A percentile compares a stretch with the other conserved stretches of the same genome.
Conservation (phyloP, 805 yeast genomes). For the Wickerhamomyces ciferrii region DNA sequence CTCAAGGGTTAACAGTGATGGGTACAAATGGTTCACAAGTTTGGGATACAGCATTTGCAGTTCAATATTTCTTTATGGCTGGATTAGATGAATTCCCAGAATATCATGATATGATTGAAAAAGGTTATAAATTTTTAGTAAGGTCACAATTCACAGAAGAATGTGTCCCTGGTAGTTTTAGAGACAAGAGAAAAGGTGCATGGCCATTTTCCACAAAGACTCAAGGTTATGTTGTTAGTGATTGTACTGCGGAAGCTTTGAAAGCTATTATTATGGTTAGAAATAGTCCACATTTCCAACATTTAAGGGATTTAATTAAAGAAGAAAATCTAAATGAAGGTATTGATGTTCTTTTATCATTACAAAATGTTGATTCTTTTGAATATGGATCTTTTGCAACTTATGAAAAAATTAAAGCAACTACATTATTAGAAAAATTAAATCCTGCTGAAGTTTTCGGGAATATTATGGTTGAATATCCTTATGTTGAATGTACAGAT, state of each 20-base stretch:
- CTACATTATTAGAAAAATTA: conserved; percentile 66
- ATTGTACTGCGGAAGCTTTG: conserved; percentile 93
- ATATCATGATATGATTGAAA: conserved; percentile 56
- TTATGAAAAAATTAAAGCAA: conserved; percentile 81
- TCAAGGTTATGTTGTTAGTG: conserved; percentile 96
- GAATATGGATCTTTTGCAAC: conserved; percentile 92
- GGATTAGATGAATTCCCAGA: conserved; percentile 71
- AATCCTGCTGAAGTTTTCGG: conserved; percentile 99
- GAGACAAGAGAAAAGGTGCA: conserved; percentile 83
- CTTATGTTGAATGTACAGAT: conserved; percentile 97
- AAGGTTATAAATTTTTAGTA: conserved; percentile 66
- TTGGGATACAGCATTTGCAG: conserved; percentile 92
- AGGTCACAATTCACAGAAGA: conserved; percentile 83
- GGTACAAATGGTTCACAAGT: conserved; percentile 98
- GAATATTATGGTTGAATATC: conserved; percentile 97
- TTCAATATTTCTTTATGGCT: conserved; percentile 76
- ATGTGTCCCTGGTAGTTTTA: conserved; percentile 67
- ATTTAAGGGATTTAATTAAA: conserved; percentile 46
- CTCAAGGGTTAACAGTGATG: conserved; percentile 87
- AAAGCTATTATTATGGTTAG: conserved; percentile 92
- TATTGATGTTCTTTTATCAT: conserved; percentile 65
- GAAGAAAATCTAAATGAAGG: conserved; percentile 55
- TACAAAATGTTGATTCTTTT: conserved; percentile 76
- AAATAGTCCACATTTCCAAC: conserved; percentile 47
- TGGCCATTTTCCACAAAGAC: conserved; percentile 96